These are phyloP conservation scores for Lactarius psammicola DNA, from an alignment of 768 basidiomycete species.

Conservation along the genomic window DNA sequence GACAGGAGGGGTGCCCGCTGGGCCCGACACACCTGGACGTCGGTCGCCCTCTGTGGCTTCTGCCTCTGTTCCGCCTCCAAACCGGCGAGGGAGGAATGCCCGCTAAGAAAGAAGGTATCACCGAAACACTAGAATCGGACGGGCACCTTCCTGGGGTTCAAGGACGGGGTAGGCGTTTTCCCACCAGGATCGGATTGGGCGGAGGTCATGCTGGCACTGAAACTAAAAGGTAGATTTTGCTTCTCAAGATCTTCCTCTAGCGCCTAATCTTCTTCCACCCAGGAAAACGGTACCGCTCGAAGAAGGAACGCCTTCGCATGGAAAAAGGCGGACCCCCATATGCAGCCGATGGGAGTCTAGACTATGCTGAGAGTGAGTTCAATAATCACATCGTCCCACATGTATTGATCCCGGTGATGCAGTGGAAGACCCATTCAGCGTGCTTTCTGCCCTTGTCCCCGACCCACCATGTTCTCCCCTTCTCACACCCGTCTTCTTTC, in stretches of 20 bases:
- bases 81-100: slow-evolving; percentile 41
- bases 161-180: slow-evolving; percentile 72
- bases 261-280: slow-evolving; percentile 5
- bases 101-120: slow-evolving; percentile 38
- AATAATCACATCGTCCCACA: slow-evolving; percentile 15
- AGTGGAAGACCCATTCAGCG: slow-evolving; percentile 81
- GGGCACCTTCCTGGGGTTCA: slow-evolving; percentile 73
- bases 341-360: slow-evolving; percentile 72
- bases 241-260: background rate
- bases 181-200: slow-evolving; percentile 70
- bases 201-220: slow-evolving; percentile 67
- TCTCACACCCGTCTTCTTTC: slow-evolving; percentile 54
- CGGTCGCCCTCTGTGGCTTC: slow-evolving; percentile 34
- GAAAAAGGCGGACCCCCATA: slow-evolving; percentile 75
- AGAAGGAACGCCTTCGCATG: slow-evolving; percentile 75
- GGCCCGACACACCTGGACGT: slow-evolving; percentile 32
- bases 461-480: slow-evolving; percentile 55
- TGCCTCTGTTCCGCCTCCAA: slow-evolving; percentile 23
- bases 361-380: slow-evolving; percentile 64
- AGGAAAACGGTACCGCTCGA: slow-evolving; percentile 79
- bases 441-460: slow-evolving; percentile 61
- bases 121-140: slow-evolving; percentile 60
- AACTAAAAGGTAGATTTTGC: slow-evolving; percentile 59
- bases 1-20: slow-evolving; percentile 17
- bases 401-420: slow-evolving; percentile 9